phyloP scores from a whole-genome alignment of 352 stramenopile species.

The Globisporangium nagaii region DNA sequence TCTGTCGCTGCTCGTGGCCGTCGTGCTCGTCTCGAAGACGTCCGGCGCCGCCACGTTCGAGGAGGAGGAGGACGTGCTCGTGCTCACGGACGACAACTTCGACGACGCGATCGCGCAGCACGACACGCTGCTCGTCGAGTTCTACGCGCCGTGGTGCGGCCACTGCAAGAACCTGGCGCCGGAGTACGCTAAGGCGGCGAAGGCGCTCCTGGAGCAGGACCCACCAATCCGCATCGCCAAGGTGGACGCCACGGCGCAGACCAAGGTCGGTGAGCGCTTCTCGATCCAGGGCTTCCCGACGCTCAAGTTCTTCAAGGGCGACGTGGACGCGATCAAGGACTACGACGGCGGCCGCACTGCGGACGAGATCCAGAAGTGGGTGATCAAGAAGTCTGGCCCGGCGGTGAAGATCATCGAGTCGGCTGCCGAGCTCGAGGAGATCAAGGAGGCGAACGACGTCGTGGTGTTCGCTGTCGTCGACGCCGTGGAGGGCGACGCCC shows the following conservation, averaged over 20 bases:
- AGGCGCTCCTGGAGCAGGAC: conserved; percentile 75
- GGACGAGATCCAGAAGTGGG: conserved; percentile 87
- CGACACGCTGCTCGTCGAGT: conserved; percentile 91
- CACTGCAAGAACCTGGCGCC: conserved; percentile 92
- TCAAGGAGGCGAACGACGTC: conserved; percentile 83
- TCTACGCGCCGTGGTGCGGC: conserved; percentile 94
- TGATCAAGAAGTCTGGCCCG: conserved; percentile 90
- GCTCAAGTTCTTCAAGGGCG: conserved; percentile 91
- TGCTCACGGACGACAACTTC: conserved; percentile 91
- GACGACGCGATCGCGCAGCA: conserved; percentile 78
- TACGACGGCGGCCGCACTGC: conserved; percentile 82
- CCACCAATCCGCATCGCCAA: conserved; percentile 77
- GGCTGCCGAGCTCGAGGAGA: conserved; percentile 58
- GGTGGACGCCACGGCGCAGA: conserved; percentile 84
- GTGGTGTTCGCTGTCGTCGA: conserved; percentile 84
- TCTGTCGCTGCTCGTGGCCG: conserved; percentile 41
- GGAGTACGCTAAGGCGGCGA: conserved; percentile 85
- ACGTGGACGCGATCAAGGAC: conserved; percentile 79
- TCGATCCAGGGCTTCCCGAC: conserved; percentile 86
- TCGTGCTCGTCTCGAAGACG: conserved; percentile 28
- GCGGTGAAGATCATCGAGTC: conserved; percentile 77
- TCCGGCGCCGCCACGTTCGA: conserved; percentile 50
- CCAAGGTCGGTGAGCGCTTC: conserved; percentile 77
- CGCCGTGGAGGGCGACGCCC: conserved; percentile 63
- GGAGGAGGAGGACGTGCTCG: conserved; percentile 89